These are phyloP conservation scores for Alternaria tenuissima DNA, from an alignment of 2,329 filamentous ascomycete species.

Conservation along the genomic window DNA sequence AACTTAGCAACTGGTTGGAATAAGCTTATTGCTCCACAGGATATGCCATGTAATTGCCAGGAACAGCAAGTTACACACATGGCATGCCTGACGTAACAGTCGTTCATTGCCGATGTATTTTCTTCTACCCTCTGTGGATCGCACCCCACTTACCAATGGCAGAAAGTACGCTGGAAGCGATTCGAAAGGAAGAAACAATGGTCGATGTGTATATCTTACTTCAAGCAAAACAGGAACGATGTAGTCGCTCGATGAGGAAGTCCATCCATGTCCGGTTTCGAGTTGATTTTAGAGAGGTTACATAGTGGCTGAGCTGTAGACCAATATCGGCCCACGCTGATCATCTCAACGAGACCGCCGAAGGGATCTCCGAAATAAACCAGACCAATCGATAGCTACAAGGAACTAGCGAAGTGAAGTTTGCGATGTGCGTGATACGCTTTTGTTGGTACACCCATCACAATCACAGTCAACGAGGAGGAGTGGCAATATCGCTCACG, in stretches of 20 bases:
- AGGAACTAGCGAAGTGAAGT: not conserved
- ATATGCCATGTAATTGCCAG: slow-evolving; percentile 1
- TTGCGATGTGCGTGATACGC: not conserved
- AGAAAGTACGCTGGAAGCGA: slow-evolving; percentile 1
- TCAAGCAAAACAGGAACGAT: not conserved
- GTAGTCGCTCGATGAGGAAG: not conserved
- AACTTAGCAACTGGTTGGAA: slow-evolving; percentile 23
- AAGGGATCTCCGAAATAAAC: not conserved
- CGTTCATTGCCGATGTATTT: not conserved
- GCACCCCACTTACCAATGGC: not conserved
- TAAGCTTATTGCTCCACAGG: slow-evolving; percentile 42
- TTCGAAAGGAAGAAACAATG: not conserved
- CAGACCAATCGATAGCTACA: not conserved
- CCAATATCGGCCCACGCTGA: not conserved
- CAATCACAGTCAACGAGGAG: not conserved
- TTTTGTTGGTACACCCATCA: not conserved
- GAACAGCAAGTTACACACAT: slow-evolving; percentile 3
- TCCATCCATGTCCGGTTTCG: not conserved
- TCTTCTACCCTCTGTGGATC: not conserved
- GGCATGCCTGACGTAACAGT: slow-evolving; percentile 1
- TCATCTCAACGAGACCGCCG: not conserved
- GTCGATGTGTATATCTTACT: not conserved
- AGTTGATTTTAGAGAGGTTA: not conserved
- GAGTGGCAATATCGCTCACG: not conserved
- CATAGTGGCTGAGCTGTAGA: slow-evolving; percentile 2